A percentile compares a stretch with the other conserved stretches of the same genome.
phyloP scores from a whole-genome alignment of 116 monocot species.

The Papilionanthe hybrid region DNA sequence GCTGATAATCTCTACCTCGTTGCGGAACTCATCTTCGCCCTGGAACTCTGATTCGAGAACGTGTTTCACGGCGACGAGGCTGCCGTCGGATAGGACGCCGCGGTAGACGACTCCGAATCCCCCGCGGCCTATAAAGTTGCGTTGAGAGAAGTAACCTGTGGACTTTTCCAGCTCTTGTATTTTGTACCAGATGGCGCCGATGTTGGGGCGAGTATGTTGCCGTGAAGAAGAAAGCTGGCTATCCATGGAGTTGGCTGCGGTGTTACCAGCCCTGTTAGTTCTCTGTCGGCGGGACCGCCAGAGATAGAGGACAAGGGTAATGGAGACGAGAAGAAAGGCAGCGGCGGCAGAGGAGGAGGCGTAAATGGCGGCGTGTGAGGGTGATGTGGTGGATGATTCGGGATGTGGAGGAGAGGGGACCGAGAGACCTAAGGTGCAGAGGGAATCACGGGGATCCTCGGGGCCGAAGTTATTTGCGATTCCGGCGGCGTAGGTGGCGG shows the following conservation, averaged over 20 bases:
- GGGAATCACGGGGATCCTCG: conserved; percentile 26
- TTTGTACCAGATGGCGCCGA: conserved; percentile 7
- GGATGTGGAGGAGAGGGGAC: conserved; percentile 2
- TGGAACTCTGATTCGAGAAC: conserved; percentile 27
- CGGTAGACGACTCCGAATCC: conserved; percentile 21
- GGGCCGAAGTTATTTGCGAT: conserved; percentile 39
- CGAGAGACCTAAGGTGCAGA: conserved; percentile 50
- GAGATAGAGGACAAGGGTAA: conserved; percentile 9
- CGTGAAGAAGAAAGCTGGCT: neutral
- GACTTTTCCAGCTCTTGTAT: conserved; percentile 6
- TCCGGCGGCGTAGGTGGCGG: conserved; percentile 55
- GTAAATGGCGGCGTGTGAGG: conserved; percentile 3
- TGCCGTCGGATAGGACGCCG: conserved; percentile 14
- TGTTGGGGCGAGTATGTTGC: conserved; percentile 34
- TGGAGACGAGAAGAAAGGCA: conserved; percentile 11
- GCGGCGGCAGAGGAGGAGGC: conserved; percentile 16
- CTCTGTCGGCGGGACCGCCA: conserved; percentile 6
- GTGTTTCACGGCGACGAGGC: conserved; percentile 12
- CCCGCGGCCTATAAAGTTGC: conserved; percentile 13
- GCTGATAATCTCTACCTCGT: conserved; percentile 63
- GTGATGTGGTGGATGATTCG: neutral
- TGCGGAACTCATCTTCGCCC: conserved; percentile 48
- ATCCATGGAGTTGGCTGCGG: neutral
- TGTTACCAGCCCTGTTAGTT: neutral
- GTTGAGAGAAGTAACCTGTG: conserved; percentile 6